Conservation (phyloP, 495 filamentous ascomycete genomes). For the Aspergillus nidulans region DNA sequence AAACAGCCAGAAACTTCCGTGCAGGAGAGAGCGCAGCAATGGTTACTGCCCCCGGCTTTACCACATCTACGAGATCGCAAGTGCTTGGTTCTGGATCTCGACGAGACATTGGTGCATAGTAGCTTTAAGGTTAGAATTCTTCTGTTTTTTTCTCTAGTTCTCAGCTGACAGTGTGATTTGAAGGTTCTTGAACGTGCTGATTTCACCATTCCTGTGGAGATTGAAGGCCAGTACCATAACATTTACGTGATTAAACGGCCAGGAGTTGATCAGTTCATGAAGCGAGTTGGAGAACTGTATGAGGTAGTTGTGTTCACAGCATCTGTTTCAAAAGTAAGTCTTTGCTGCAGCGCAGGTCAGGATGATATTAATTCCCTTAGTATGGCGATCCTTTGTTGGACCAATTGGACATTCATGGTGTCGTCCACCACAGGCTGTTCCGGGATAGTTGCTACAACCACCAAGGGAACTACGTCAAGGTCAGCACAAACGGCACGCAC, state of each 20-base stretch:
- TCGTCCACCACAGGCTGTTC: slow-evolving; percentile 95
- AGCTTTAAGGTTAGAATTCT: slow-evolving; percentile 89
- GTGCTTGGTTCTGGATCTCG: slow-evolving; percentile 91
- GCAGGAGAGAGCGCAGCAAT: slow-evolving; percentile 55
- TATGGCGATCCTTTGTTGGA: slow-evolving; percentile 96
- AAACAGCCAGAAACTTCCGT: slow-evolving; percentile 26
- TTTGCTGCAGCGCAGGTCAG: neutral
- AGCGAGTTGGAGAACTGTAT: slow-evolving; percentile 93
- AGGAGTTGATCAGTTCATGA: slow-evolving; percentile 98
- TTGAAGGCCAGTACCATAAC: slow-evolving; percentile 98
- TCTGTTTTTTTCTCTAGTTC: neutral
- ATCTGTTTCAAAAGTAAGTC: slow-evolving; percentile 90
- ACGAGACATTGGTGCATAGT: slow-evolving; percentile 98
- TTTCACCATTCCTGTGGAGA: slow-evolving; percentile 98
- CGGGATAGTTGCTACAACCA: slow-evolving; percentile 99
- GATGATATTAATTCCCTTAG: slow-evolving; percentile 39
- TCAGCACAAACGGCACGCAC: slow-evolving; percentile 21
- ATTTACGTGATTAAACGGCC: slow-evolving; percentile 99
- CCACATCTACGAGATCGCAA: slow-evolving; percentile 81
- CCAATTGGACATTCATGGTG: slow-evolving; percentile 94
- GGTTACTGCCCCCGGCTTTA: slow-evolving; percentile 71
- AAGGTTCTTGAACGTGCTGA: slow-evolving; percentile 97
- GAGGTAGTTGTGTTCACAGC: slow-evolving; percentile 99
- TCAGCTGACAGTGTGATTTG: neutral
- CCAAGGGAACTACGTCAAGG: slow-evolving; percentile 98